Conservation (phyloP, 768 basidiomycete genomes). For the Pisolithus tinctorius region DNA sequence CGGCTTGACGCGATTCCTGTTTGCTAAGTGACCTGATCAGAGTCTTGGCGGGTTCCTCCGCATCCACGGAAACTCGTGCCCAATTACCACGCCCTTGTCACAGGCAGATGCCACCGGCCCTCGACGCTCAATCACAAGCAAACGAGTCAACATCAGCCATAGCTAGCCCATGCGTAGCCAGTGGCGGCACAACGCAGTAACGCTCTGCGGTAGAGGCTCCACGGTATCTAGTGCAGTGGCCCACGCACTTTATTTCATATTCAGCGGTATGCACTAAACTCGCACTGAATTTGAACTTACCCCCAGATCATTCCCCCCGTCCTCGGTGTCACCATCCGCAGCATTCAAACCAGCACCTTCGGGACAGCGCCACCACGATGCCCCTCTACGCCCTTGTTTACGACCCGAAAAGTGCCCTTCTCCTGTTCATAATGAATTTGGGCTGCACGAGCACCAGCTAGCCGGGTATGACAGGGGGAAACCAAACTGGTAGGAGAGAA, state of each 20-base stretch:
- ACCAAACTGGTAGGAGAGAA: constrained; percentile 96
- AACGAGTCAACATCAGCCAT: constrained; percentile 88
- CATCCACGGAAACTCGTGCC: constrained; percentile 73
- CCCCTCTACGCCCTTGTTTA: constrained; percentile 66
- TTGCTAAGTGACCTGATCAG: constrained; percentile 81
- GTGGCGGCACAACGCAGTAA: constrained; percentile 82
- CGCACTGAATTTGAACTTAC: constrained; percentile 24
- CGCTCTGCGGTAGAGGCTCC: constrained; percentile 79
- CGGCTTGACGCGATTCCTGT: constrained; percentile 83
- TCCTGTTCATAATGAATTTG: constrained; percentile 85
- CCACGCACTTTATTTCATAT: constrained; percentile 93
- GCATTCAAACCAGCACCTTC: constrained; percentile 13
- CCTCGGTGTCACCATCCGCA: constrained; percentile 15
- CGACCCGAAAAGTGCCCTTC: constrained; percentile 69
- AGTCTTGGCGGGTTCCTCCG: constrained; percentile 81
- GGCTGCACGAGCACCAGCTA: constrained; percentile 70
- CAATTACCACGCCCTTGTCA: constrained; percentile 78
- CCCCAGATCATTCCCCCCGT: neutral
- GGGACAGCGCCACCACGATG: constrained; percentile 29
- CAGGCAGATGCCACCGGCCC: constrained; percentile 53
- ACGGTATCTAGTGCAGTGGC: constrained; percentile 77
- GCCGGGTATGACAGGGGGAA: constrained; percentile 85
- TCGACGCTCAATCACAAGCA: constrained; percentile 67
- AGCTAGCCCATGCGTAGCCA: constrained; percentile 87
- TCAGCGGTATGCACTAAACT: constrained; percentile 74